These are phyloP conservation scores for Ustanciosporium gigantosporum DNA, from an alignment of 1,284 basidiomycete genomes.

Conservation along the genomic window DNA sequence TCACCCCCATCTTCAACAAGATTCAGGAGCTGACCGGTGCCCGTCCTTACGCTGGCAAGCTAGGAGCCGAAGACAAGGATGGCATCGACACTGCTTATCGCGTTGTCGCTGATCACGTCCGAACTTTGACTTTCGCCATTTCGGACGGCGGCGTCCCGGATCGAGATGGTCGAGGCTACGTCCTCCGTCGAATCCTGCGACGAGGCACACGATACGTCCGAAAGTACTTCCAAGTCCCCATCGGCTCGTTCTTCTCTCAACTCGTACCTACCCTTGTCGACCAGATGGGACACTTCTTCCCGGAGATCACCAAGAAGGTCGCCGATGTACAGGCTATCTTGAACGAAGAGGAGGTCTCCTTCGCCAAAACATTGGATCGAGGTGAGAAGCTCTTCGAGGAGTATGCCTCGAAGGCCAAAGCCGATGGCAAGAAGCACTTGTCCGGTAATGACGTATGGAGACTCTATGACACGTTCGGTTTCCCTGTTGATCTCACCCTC, in stretches of 20 bases:
- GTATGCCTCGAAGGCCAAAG: conserved; percentile 75
- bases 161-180: conserved; percentile 94
- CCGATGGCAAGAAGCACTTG: conserved; percentile 72
- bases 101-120: conserved; percentile 93
- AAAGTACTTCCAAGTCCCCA: conserved; percentile 91
- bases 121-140: conserved; percentile 91
- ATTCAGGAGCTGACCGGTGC: conserved; percentile 89
- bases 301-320: conserved; percentile 83
- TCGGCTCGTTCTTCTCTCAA: conserved; percentile 93
- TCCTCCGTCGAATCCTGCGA: conserved; percentile 86
- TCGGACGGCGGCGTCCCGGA: conserved; percentile 95
- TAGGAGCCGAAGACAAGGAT: conserved; percentile 88
- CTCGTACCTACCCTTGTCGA: conserved; percentile 86
- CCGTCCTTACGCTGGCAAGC: conserved; percentile 82
- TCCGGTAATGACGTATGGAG: conserved; percentile 94
- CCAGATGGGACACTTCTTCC: conserved; percentile 86
- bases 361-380: conserved; percentile 91
- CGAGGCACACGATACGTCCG: conserved; percentile 91
- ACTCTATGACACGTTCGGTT: conserved; percentile 97
- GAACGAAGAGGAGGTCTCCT: conserved; percentile 96
- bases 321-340: conserved; percentile 91
- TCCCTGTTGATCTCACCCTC: conserved; percentile 93
- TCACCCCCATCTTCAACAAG: conserved; percentile 82
- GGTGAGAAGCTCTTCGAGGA: conserved; percentile 96
- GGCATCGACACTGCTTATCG: conserved; percentile 97